phyloP scores from a whole-genome alignment of 345 rosid species.

The Trapa bicornis region DNA sequence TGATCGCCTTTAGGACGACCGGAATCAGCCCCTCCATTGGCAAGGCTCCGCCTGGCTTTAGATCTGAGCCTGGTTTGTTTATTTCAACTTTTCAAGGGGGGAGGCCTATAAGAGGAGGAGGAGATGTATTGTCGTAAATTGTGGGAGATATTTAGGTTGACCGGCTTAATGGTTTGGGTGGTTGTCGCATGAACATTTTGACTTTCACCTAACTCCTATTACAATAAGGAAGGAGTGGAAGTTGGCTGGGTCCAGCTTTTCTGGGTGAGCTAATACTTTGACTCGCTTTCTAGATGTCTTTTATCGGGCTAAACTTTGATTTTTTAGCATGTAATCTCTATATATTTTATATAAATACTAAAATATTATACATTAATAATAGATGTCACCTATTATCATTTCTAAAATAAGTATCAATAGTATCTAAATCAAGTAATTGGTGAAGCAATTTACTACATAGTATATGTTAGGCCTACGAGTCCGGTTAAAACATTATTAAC shows the following conservation, averaged over 20 bases:
- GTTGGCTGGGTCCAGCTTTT: not conserved
- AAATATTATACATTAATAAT: too few relatives aligned
- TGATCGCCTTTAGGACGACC: conserved; percentile 43
- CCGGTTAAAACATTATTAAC: too few relatives aligned
- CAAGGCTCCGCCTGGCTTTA: not conserved
- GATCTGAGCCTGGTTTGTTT: not conserved
- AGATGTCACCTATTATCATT: too few relatives aligned
- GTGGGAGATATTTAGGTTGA: not conserved
- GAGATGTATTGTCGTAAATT: not conserved
- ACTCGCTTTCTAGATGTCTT: too few relatives aligned
- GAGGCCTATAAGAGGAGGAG: not conserved
- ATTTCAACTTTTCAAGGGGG: not conserved
- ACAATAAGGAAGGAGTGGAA: not conserved
- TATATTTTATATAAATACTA: too few relatives aligned
- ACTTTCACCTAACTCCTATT: too few relatives aligned
- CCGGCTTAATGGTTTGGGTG: not conserved
- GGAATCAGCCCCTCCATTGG: conserved; percentile 80
- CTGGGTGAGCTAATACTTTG: not conserved
- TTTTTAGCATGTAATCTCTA: too few relatives aligned
- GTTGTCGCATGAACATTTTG: not conserved
- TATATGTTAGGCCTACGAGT: too few relatives aligned
- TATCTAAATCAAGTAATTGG: too few relatives aligned
- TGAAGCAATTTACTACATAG: too few relatives aligned
- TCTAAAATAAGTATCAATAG: too few relatives aligned
- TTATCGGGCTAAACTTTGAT: too few relatives aligned